Base-by-base conservation (phyloP, 768 basidiomycete genomes). In the Suillus ampliporus region DNA sequence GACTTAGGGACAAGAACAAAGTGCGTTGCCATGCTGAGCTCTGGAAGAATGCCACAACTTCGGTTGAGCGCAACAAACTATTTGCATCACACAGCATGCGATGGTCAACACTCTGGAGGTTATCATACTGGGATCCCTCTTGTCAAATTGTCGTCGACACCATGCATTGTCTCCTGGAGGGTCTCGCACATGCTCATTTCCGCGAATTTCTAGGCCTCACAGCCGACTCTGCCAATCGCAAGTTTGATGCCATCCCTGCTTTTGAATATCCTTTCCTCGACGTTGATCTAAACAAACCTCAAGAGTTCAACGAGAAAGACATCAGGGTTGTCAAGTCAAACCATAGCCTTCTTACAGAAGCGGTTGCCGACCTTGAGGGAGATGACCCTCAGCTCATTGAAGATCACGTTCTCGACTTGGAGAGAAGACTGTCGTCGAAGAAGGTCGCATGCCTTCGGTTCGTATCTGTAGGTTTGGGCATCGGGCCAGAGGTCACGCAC, bases 111-210 rank as follows among this genome's bases (percentile, higher is more conserved):
- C 60, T 76, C 4, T 68, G 66, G 62, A 43, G 28, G 3, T 61
- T 76, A 14, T 68, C 71, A 7, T 74, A 76, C 53, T 76, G 72
- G 72, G 61, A 74, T 31, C 69, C 71, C 3, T 59, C 64, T 0
- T 23, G 23, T 0, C 65, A 68, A 23, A 57, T 72, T 0, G 62
- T 74, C 0, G 61, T 72, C 1, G 68, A 77, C 53, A 41, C 66
- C 2, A 75, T 76, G 74, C 75, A 76, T 35, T 66, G 57, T 38
- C 31, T 76, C 5, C 65, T 73, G 1, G 38, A 70, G 44, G 67
- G 67, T 7, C 59, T 62, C 14, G 63, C 57, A 0, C 40, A 64
- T 17, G n/a, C 35, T 37, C 68, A 68, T 35, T 8, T 47, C 4
- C 44, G 28, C 0, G 57, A 46, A 3, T 38, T 62, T 28, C 21